phyloP scores from a whole-genome alignment of 2,329 filamentous ascomycete species.

The Aschersonia sp. region DNA sequence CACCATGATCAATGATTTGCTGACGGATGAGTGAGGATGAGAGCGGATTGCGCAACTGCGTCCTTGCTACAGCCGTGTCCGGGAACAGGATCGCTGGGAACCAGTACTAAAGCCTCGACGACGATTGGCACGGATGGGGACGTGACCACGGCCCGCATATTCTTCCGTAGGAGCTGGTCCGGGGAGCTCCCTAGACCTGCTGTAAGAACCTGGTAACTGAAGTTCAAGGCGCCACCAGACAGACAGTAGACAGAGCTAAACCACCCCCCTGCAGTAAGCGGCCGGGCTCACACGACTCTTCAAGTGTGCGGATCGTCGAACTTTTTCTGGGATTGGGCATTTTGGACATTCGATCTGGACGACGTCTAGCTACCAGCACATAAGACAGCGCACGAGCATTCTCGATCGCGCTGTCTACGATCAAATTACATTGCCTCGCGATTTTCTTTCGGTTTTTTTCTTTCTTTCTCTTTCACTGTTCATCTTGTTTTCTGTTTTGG shows the following conservation, averaged over 20 bases:
- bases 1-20: constrained; percentile 40
- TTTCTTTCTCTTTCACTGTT: not conserved
- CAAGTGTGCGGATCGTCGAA: not conserved
- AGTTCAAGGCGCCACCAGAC: not conserved
- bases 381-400: not conserved
- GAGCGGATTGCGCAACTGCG: constrained; percentile 15
- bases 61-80: constrained; percentile 5
- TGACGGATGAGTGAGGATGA: constrained; percentile 14
- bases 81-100: too few relatives aligned
- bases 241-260: too few relatives aligned
- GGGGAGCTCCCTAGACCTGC: constrained; percentile 5
- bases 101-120: too few relatives aligned
- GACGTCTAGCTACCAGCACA: not conserved
- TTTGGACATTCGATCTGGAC: not conserved
- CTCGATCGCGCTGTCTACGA: not conserved
- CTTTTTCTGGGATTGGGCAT: not conserved
- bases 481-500: not conserved
- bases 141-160: constrained; percentile 1
- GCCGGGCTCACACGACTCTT: not conserved
- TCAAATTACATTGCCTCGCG: too few relatives aligned
- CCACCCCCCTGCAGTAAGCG: not conserved
- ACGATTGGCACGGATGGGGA: not conserved
- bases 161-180: not conserved
- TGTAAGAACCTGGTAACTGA: too few relatives aligned
- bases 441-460: not conserved